Evolutionary conservation across 331 rosid species (phyloP), one percentile per base, ranked within the genome.

Genomic region (Telfairia occidentalis): DNA sequence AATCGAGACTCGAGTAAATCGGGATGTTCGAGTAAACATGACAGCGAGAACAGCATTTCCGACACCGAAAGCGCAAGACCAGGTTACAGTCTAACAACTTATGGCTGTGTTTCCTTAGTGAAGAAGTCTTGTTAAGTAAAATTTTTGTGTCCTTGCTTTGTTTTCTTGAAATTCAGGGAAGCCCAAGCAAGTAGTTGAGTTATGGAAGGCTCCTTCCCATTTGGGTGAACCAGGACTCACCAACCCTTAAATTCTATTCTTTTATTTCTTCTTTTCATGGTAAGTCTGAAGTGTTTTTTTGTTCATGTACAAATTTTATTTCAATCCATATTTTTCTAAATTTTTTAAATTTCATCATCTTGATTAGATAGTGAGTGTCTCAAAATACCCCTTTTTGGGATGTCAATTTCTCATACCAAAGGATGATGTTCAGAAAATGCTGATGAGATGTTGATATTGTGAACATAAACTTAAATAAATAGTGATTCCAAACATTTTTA

Each of bases 31-130:
- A 71, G 57, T 81, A 63, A 74, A 66, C 77, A 19, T 9, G 57
- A 45, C 37, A 81, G 66, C 2, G 24, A 59, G 38, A 80, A 67
- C 24, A 60, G 9, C 42, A 37, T 21, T 69, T 79, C 9, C 19
- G 79, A 73, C 42, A 71, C 83, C 2, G 78, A 76, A 80, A 84
- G 32, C 30, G 12, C 43, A n/a, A 81, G 72, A 52, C 73, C 79
- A 87, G 98, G 98, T 74, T 74, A 23, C 49, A 13, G 11, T 38
- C 76, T 46, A 71, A 32, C 24, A 71, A 46, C 40, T 46, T 42
- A 45, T 71, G 46, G 43, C 76, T 49, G 45, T 71, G 2, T 29
- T 71, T 71, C 29, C 40, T 48, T 16, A 3, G 24, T 30, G 45
- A 72, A 50, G 46, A 28, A 50, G 49, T 28, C 54, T n/a, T 15